Base-by-base conservation (phyloP, 805 yeast genomes). In the Ogataea wickerhamii region DNA sequence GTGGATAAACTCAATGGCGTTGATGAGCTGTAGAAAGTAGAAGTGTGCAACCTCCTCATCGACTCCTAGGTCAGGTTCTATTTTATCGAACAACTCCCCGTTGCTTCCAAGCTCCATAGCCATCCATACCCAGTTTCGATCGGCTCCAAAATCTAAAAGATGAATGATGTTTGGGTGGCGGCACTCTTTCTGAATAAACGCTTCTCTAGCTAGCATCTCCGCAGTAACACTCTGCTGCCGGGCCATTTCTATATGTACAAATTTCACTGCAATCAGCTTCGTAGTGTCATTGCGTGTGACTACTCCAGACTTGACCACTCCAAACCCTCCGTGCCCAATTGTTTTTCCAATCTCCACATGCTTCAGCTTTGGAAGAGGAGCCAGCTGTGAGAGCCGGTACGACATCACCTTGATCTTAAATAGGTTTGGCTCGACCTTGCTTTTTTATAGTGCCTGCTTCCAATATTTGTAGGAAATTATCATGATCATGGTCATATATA, bases 41-140 rank as follows among this genome's bases (percentile, higher is more conserved):
- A 82, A 76, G 40, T 80, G 85, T 1, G 84, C 82, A 7, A 82
- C 70, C 16, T 76, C 79, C 37, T 70, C 73, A 45, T 76, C 82
- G 2, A 82, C 78, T 1, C 88, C 88, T 6, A 73, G 60, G 60
- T 81, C 87, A 0, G 87, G 87, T 53, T 82, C 87, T 43, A 83
- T 82, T 57, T 82, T 83, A 51, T 82, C 89, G 55, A 83, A 83
- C 16, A 83, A 55, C 58, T 83, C 93, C 12, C 93, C 93, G 41
- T 86, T 85, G 18, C 71, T 70, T 1, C 87, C 87, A 40, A 78
- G 61, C 50, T 83, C 89, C 70, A 83, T 63, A 3, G 75, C 75
- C 41, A 83, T 68, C 76, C 82, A 82, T 25, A 76, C 61, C 75
- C 82, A 83, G 32, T 69, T 70, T 1, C 58, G 53, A 42, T 78